Evolutionary conservation across 78 protist species (phyloP).

Genomic region (Trichosphaerium sp.): DNA sequence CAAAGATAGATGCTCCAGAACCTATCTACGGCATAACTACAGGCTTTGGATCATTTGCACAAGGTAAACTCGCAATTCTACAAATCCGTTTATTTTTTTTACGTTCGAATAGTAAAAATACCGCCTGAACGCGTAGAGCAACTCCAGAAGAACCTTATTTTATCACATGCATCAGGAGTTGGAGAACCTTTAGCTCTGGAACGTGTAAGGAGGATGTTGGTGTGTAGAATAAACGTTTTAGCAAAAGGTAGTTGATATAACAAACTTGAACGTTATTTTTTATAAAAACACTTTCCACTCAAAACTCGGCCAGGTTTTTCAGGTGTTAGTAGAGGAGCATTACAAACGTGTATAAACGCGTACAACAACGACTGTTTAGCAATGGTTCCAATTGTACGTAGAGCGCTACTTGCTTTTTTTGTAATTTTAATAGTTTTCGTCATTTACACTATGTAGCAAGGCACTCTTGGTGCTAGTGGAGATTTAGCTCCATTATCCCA

Average conservation of each 20-base stretch:
- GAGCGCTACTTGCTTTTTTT: neutral
- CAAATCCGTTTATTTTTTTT: neutral
- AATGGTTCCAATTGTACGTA: slow-evolving; percentile 33
- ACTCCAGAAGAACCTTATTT: slow-evolving; percentile 76
- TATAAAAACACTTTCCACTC: neutral
- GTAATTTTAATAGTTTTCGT: neutral
- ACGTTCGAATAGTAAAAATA: slow-evolving; percentile 1
- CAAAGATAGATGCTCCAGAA: too few relatives aligned
- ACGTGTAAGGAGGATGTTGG: slow-evolving; percentile 56
- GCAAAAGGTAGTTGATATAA: slow-evolving; percentile 62
- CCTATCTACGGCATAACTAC: slow-evolving; percentile 55
- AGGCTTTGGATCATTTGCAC: slow-evolving; percentile 59
- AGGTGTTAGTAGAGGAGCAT: slow-evolving; percentile 32
- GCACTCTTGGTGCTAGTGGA: slow-evolving; percentile 87
- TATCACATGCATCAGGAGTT: slow-evolving; percentile 82
- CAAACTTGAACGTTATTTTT: slow-evolving; percentile 26
- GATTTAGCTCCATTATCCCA: slow-evolving; percentile 90
- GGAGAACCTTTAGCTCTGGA: slow-evolving; percentile 74
- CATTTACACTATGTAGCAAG: slow-evolving; percentile 35
- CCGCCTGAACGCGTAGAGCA: neutral
- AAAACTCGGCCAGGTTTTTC: neutral
- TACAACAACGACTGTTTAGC: slow-evolving; percentile 62
- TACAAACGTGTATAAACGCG: slow-evolving; percentile 20
- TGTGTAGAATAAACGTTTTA: slow-evolving; percentile 68
- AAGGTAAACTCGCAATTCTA: slow-evolving; percentile 25